These are phyloP conservation scores for Magnolia officinalis DNA, from an alignment of 164 flowering plant species.

Conservation along the genomic window DNA sequence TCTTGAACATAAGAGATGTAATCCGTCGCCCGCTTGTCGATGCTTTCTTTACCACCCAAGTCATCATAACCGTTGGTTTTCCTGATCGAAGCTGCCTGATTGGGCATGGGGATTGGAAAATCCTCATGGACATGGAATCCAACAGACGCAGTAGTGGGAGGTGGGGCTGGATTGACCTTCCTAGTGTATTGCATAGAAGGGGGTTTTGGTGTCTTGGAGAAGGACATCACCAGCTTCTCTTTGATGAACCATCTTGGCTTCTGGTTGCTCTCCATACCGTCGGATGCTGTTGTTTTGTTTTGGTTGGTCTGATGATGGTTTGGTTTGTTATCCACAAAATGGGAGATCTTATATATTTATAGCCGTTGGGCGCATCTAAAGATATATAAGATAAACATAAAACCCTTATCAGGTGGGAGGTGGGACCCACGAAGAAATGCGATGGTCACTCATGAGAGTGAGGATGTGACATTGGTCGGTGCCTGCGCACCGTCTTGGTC, in stretches of 20 bases:
- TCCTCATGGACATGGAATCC: constrained; percentile 32
- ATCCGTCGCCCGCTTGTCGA: constrained; percentile 45
- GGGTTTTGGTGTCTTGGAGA: constrained; percentile 29
- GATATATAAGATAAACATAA: constrained; percentile 10
- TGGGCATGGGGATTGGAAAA: constrained; percentile 8
- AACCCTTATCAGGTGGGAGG: neutral
- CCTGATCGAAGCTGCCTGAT: constrained; percentile 23
- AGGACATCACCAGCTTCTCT: constrained; percentile 34
- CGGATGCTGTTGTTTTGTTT: neutral
- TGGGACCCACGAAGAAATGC: neutral
- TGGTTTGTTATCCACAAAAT: neutral
- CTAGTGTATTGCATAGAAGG: constrained; percentile 18
- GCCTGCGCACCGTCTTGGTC: too few species aligned
- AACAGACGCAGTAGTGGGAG: constrained; percentile 16
- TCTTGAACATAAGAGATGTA: constrained; percentile 64
- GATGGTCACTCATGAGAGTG: too few species aligned
- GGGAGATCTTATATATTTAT: constrained; percentile 15
- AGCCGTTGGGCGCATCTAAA: neutral
- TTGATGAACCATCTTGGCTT: constrained; percentile 45
- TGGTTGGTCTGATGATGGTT: neutral
- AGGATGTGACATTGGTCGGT: too few species aligned
- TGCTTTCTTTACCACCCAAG: constrained; percentile 32
- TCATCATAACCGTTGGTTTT: constrained; percentile 18
- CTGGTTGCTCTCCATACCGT: constrained; percentile 35
- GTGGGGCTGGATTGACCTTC: constrained; percentile 30